phyloP scores from a whole-genome alignment of 805 yeast species.

The Zygosaccharomyces gambellarensis region DNA sequence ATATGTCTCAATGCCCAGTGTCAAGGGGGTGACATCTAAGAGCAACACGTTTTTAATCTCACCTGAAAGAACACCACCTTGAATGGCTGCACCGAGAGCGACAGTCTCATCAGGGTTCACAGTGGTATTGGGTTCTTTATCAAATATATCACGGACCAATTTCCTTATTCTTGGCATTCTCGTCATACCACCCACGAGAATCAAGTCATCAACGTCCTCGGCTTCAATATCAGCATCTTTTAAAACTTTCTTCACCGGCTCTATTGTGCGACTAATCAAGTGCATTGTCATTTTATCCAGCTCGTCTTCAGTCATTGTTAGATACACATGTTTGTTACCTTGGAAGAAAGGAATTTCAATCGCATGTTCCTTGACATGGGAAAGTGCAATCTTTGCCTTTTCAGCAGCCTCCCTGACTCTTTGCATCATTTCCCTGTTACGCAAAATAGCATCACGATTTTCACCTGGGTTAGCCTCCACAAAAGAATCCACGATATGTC shows the following conservation, averaged over 20 bases:
- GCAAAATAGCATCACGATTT: constrained; percentile 32
- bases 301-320: constrained; percentile 58
- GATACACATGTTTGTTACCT: constrained; percentile 55
- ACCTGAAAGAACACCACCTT: constrained; percentile 82
- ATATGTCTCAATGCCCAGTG: constrained; percentile 78
- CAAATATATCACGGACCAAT: constrained; percentile 55
- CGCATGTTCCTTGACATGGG: constrained; percentile 57
- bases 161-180: constrained; percentile 77
- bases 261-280: constrained; percentile 61
- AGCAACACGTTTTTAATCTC: constrained; percentile 73
- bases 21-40: constrained; percentile 77
- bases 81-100: constrained; percentile 86
- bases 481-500: constrained; percentile 54
- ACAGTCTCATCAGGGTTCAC: constrained; percentile 94
- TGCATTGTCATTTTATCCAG: constrained; percentile 62
- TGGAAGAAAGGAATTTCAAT: constrained; percentile 67
- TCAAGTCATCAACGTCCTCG: constrained; percentile 66
- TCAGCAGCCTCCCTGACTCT: constrained; percentile 79
- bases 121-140: constrained; percentile 60
- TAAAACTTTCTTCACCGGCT: constrained; percentile 68
- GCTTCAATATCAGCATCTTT: constrained; percentile 66
- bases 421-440: constrained; percentile 57
- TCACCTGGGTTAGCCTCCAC: constrained; percentile 47
- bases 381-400: constrained; percentile 66
- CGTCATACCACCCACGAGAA: constrained; percentile 86